Evolutionary conservation across 1,139 yeast species (phyloP).

Genomic region (Kluyveromyces marxianus): DNA sequence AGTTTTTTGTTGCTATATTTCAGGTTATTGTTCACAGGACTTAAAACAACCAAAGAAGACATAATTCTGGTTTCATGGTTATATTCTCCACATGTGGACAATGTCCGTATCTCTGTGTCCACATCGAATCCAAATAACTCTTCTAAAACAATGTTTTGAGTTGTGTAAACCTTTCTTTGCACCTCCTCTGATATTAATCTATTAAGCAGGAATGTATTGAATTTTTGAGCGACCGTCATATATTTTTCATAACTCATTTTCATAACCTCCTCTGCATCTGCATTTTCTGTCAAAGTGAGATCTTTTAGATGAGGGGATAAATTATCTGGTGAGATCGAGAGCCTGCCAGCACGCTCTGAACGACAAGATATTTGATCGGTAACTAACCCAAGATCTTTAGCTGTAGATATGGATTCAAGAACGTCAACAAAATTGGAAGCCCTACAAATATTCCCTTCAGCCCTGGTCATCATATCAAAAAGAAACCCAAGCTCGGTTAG

Average conservation of each 20-base stretch:
- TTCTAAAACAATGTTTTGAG: conserved; percentile 27
- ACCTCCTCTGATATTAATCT: conserved; percentile 25
- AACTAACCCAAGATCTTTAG: conserved; percentile 45
- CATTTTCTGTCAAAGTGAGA: conserved; percentile 3
- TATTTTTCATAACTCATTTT: conserved; percentile 2
- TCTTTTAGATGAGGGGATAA: conserved; percentile 7
- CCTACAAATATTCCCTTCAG: conserved; percentile 47
- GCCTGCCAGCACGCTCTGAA: neutral
- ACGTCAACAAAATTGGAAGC: conserved; percentile 47
- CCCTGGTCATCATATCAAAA: conserved; percentile 84
- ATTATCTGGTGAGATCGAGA: conserved; percentile 32
- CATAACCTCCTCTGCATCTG: conserved; percentile 5
- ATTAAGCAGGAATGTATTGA: conserved; percentile 24
- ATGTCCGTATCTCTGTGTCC: conserved; percentile 37
- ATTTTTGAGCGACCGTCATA: conserved; percentile 16
- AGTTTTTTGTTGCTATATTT: conserved; percentile 21
- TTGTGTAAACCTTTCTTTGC: conserved; percentile 27
- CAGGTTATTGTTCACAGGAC: conserved; percentile 25
- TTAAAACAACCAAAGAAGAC: conserved; percentile 35
- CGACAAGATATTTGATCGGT: conserved; percentile 32
- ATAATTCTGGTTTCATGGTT: conserved; percentile 31
- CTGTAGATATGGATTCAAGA: conserved; percentile 41
- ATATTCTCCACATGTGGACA: conserved; percentile 33
- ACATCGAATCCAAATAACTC: conserved; percentile 38
- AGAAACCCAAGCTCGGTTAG: conserved; percentile 80